Percentiles rank a stretch among this genome's conserved stretches.
Evolutionary conservation across 2,329 filamentous ascomycete genomes (phyloP).

Genomic region (Ambrosiella cleistominuta): DNA sequence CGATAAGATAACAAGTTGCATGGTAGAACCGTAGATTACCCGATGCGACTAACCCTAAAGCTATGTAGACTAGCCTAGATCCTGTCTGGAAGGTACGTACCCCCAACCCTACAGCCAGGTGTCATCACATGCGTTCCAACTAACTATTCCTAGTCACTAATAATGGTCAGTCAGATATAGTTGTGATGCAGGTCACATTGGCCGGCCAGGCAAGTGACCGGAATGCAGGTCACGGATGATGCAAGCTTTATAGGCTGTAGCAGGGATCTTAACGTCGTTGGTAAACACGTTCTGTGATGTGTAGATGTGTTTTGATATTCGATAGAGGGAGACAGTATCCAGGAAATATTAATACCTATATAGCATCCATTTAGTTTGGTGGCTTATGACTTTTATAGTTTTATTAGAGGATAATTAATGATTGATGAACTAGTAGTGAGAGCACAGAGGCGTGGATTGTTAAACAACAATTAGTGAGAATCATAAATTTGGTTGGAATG

Average conservation of each 20-base stretch:
- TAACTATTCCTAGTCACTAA: too few species aligned
- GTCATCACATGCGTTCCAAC: too few species aligned
- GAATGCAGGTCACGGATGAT: conserved; percentile 3
- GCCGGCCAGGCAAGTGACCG: neutral
- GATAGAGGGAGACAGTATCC: neutral
- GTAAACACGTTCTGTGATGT: neutral
- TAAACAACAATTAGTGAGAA: too few species aligned
- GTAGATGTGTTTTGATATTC: neutral
- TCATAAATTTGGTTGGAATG: too few species aligned
- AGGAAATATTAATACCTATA: neutral
- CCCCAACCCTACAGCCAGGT: too few species aligned
- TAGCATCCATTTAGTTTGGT: neutral
- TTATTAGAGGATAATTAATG: neutral
- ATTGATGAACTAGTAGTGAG: neutral
- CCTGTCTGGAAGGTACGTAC: neutral
- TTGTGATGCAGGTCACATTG: neutral
- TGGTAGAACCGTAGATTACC: neutral
- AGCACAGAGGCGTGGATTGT: neutral
- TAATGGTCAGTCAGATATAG: too few species aligned
- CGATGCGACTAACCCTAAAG: neutral
- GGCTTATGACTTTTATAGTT: neutral
- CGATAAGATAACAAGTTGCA: conserved; percentile 13
- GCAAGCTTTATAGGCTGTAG: conserved; percentile 2
- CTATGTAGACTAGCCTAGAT: neutral
- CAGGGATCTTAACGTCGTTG: neutral